A percentile compares a stretch with the other conserved stretches of the same genome.
phyloP scores from a whole-genome alignment of 176 grass and related monocot species.

The maize (Zea mays) region Zm-B73-REFERENCE-NAM-5.0 NC_050100.1:10663501-10664000 shows the following conservation, averaged over 20 bases:
- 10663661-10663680: conserved; percentile 58
- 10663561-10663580: too few relatives aligned
- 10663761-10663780: too few relatives aligned
- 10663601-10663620: too few relatives aligned
- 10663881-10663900: background rate
- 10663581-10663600: too few relatives aligned
- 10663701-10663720: conserved; percentile 8
- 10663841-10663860: background rate
- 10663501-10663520: too few relatives aligned
- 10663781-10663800: conserved; percentile 1
- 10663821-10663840: background rate
- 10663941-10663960: too few relatives aligned
- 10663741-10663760: background rate
- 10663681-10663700: conserved; percentile 21
- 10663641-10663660: conserved; percentile 43
- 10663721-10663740: conserved; percentile 4
- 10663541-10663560: too few relatives aligned
- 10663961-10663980: too few relatives aligned
- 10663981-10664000: too few relatives aligned
- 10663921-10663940: too few relatives aligned
- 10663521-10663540: too few relatives aligned
- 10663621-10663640: conserved; percentile 1
- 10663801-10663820: background rate
- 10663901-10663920: too few relatives aligned
- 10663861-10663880: background rate